Evolutionary conservation across 1,284 basidiomycete species (phyloP), one percentile per base, ranked within the genome.

Genomic region (Fomitopsis pinicola): DNA sequence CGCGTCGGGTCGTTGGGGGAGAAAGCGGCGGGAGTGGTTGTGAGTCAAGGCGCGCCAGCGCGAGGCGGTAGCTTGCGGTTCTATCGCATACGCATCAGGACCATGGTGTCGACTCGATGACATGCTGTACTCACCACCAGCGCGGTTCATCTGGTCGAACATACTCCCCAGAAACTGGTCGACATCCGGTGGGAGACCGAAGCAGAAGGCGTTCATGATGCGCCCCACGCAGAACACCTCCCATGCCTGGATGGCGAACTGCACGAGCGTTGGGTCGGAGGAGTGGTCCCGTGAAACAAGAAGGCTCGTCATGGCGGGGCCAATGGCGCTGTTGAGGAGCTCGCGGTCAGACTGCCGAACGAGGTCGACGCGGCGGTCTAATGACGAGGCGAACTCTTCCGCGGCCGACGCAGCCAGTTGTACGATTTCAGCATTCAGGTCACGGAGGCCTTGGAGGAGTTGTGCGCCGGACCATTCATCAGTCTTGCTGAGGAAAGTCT

Each of bases 241-340:
- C 76, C 76, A 78, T 15, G 75, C 75, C 64, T 78, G 77, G 46
- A 78, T 64, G 9, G 77, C 77, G 59, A 76, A 73, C 62, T 77
- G 76, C 9, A 78, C 72, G 28, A 78, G 66, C 26, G 73, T 77
- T 35, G 75, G 73, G 61, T 77, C 76, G 17, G 63, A 63, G 10
- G 69, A 68, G 45, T 76, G 75, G 58, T 74, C 70, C 33, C 72
- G 62, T 55, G 60, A 67, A 61, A 62, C 70, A 54, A 74, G 69
- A 50, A 73, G 64, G 54, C 69, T 66, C 52, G 68, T 63, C 71
- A 73, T 71, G 55, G 64, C 71, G 42, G 65, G 68, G 8, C 73
- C 75, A 3, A 73, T 66, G 33, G 72, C 72, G 58, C 63, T 66
- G 46, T 69, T 63, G 42, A 74, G 68, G 42, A 76, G 64, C 46